Base-by-base conservation (phyloP, 352 stramenopile species). In the Globisporangium uncinulatum region DNA sequence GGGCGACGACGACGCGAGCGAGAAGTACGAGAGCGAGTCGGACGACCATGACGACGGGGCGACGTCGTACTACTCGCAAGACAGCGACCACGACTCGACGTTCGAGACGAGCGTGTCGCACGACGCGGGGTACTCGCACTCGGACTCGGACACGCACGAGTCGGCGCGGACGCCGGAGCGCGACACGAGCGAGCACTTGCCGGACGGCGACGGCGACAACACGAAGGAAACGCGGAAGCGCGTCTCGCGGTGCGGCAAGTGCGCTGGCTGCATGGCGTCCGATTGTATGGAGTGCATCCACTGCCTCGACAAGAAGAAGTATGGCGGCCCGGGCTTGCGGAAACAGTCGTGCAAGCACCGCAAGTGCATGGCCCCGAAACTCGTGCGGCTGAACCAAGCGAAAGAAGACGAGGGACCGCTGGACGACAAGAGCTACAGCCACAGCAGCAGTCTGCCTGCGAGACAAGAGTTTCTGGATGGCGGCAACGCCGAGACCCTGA, bases 271-370 rank as follows among this genome's bases (percentile, higher is more conserved):
- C 32, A 65, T 90, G 39, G 64, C 83, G 8, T 77, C 83, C 17
- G 86, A 95, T 41, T 95, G 86, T 63, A 90, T 92, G 84, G 74
- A 77, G 57, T 95, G 86, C 60, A 83, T 79, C 1, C 84, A 94
- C 41, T 95, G 86, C 54, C 80, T 92, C 59, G 86, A 95, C 56
- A 95, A 93, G 86, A 94, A 93, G 56, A 95, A 95, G 51, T 95
- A 94, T 32, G 86, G 86, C 21, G 86, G 86, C 9, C 86, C 86
- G 24, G 86, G 86, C 5, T 65, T 94, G 54, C 83, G 86, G 0
- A 95, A 95, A 44, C 86, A 94, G 51, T 95, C 83, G 21, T 95
- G 86, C 68, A 95, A 92, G 57, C 78, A 85, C 20, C 77, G 85
- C 21, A 95, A 95, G 46, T 95, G 85, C 48, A 57, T 87, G 13